phyloP scores from a whole-genome alignment of 2,329 filamentous ascomycete species.

The Aspergillus versicolor region DNA sequence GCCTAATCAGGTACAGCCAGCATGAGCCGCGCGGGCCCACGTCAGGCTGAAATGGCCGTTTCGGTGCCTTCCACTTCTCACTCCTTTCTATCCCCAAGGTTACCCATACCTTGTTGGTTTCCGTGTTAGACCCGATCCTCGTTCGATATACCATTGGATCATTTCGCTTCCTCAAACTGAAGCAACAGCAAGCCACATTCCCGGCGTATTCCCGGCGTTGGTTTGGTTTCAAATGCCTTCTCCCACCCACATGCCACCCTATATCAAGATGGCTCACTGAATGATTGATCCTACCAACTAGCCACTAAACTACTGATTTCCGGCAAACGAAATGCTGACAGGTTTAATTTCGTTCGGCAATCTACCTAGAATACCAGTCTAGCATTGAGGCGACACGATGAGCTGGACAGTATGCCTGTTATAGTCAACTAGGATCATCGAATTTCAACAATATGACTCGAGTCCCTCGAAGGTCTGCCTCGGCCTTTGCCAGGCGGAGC shows the following conservation, averaged over 20 bases:
- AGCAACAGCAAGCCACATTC: neutral
- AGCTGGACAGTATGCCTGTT: constrained; percentile 19
- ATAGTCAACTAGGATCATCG: constrained; percentile 21
- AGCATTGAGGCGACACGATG: constrained; percentile 18
- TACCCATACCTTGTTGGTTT: neutral
- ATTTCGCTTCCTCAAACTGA: neutral
- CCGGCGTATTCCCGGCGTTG: neutral
- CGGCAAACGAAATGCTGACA: neutral
- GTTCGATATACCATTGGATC: neutral
- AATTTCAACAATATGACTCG: constrained; percentile 35
- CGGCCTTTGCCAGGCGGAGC: constrained; percentile 33
- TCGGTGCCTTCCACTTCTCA: constrained; percentile 13
- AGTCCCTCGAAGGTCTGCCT: constrained; percentile 34
- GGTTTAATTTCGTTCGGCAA: neutral
- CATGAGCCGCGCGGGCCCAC: constrained; percentile 9
- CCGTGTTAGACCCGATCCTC: neutral
- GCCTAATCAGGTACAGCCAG: constrained; percentile 20
- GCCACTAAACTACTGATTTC: neutral
- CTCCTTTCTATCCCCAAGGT: constrained; percentile 1
- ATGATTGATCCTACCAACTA: too few species aligned
- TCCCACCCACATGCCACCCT: neutral
- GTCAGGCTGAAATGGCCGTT: constrained; percentile 24
- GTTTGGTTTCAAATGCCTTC: neutral
- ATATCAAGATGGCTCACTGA: neutral
- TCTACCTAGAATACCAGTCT: constrained; percentile 1